phyloP scores from a whole-genome alignment of 2,329 filamentous ascomycete species.

The Fulvia fulva region DNA sequence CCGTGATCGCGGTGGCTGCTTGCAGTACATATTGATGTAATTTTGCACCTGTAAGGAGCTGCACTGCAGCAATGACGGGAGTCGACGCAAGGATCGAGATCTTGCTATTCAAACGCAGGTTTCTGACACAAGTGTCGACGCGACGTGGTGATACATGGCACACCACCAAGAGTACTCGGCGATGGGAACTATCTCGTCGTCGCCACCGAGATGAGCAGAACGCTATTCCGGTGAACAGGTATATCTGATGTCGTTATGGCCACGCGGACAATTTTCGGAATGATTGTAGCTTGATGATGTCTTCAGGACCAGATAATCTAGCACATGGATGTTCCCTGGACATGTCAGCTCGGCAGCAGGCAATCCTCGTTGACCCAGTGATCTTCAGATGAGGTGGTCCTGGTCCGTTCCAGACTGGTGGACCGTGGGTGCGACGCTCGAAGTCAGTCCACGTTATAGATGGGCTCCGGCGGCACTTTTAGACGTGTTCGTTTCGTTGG shows the following conservation, averaged over 20 bases:
- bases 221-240: neutral
- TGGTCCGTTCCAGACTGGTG: neutral
- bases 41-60: neutral
- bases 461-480: neutral
- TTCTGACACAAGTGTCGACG: neutral
- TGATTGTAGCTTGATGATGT: neutral
- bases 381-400: neutral
- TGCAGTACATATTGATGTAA: neutral
- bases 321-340: conserved; percentile 9
- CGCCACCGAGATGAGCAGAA: neutral
- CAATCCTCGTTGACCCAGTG: neutral
- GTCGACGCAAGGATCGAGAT: neutral
- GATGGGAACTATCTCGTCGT: neutral
- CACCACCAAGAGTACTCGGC: neutral
- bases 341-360: neutral
- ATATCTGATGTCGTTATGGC: conserved; percentile 1
- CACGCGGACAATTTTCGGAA: conserved; percentile 1
- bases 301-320: neutral
- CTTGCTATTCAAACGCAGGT: neutral
- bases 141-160: neutral
- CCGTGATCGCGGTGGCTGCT: neutral
- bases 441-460: neutral
- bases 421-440: neutral
- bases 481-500: neutral
- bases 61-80: neutral